Evolutionary conservation across 768 basidiomycete species (phyloP).

Genomic region (Xanthoconium purpureum): DNA sequence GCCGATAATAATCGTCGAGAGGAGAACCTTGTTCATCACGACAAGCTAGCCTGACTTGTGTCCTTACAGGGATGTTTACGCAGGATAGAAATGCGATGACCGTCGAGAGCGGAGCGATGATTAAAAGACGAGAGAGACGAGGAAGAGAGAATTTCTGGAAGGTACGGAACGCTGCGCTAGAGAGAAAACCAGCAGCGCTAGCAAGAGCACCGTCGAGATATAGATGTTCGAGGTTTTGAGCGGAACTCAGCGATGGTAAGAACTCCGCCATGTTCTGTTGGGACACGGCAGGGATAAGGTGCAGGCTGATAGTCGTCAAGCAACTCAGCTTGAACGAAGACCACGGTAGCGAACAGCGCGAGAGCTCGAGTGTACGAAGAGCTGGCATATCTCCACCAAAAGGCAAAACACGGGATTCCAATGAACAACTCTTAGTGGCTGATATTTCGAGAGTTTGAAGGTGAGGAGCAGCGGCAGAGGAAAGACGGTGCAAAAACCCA

Average conservation of each 20-base stretch:
- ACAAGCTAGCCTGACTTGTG: not conserved
- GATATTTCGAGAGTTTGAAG: not conserved
- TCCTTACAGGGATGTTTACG: not conserved
- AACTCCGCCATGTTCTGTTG: conserved; percentile 32
- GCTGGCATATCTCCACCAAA: not conserved
- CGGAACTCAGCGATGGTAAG: conserved; percentile 29
- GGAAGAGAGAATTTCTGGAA: not conserved
- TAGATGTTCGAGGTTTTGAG: conserved; percentile 34
- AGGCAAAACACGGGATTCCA: not conserved
- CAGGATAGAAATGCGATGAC: not conserved
- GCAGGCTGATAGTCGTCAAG: conserved; percentile 36
- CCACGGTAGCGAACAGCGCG: not conserved
- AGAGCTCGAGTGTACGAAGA: not conserved
- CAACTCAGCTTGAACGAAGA: conserved; percentile 4
- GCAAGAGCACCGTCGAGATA: conserved; percentile 27
- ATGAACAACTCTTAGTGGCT: not conserved
- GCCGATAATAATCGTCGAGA: not conserved
- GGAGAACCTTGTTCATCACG: not conserved
- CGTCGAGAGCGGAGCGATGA: not conserved
- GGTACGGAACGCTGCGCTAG: not conserved
- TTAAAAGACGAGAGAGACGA: not conserved
- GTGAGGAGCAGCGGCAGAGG: not conserved
- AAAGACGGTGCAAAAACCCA: not conserved
- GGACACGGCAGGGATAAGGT: conserved; percentile 15
- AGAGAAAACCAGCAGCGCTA: too few relatives aligned